Evolutionary conservation across 1,284 basidiomycete genomes (phyloP).

Genomic region (Malassezia globosa): DNA sequence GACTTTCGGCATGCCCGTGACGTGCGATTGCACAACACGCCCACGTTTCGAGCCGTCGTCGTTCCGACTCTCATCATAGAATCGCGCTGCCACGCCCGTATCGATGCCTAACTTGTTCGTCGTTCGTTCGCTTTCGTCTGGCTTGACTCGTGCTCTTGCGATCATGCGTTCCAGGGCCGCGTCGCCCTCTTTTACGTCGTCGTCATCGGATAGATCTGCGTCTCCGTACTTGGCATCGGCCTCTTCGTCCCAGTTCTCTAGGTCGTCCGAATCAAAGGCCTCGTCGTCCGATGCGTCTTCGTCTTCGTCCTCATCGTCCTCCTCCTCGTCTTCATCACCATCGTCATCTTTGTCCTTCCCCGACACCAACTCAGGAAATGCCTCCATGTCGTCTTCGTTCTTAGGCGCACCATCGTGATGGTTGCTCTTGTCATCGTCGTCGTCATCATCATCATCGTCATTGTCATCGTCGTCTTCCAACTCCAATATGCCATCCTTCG

Average conservation of each 20-base stretch:
- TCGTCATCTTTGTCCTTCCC: too few relatives aligned
- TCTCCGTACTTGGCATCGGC: conserved; percentile 13
- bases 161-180: conserved; percentile 38
- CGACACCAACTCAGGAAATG: conserved; percentile 51
- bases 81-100: conserved; percentile 50
- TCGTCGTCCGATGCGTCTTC: conserved; percentile 23
- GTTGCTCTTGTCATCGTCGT: conserved; percentile 22
- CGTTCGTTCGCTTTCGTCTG: conserved; percentile 38
- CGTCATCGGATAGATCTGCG: conserved; percentile 14
- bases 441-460: conserved; percentile 17
- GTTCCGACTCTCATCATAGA: conserved; percentile 55
- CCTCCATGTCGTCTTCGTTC: conserved; percentile 38
- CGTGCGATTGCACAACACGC: conserved; percentile 56
- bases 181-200: conserved; percentile 33
- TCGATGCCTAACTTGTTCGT: conserved; percentile 43
- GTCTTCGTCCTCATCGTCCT: conserved; percentile 40
- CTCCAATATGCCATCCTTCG: conserved; percentile 4
- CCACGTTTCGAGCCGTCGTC: conserved; percentile 46
- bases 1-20: conserved; percentile 76
- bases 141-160: conserved; percentile 46
- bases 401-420: not conserved
- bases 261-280: conserved; percentile 34
- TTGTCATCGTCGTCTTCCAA: conserved; percentile 13
- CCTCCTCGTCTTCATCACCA: conserved; percentile 46
- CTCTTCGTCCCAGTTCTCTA: conserved; percentile 21